A percentile compares a stretch with the other conserved stretches of the same genome.
Conservation (phyloP, 108 stramenopile genomes). For the Cyclotella cryptica region DNA sequence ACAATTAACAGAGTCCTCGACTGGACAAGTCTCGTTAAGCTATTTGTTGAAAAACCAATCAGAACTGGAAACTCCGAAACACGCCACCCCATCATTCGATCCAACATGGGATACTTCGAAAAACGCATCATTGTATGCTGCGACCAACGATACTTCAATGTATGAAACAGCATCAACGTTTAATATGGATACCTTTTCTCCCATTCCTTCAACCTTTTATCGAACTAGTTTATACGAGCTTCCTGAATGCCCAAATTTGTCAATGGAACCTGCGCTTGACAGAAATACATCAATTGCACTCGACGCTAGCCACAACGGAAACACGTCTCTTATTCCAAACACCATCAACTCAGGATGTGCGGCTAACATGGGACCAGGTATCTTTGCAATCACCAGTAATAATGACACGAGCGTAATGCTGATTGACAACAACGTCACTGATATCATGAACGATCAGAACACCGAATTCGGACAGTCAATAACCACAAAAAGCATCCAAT, state of each 20-base stretch:
- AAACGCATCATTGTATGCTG: neutral
- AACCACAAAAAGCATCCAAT: slow-evolving; percentile 5
- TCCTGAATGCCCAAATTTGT: neutral
- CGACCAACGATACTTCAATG: no score
- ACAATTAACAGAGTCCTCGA: neutral
- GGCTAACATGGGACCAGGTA: neutral
- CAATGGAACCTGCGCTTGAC: neutral
- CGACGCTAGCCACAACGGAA: neutral
- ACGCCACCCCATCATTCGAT: neutral
- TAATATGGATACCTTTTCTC: neutral
- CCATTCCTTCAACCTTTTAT: neutral
- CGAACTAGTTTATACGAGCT: neutral
- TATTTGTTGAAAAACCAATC: neutral
- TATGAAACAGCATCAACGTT: neutral
- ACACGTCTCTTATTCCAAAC: neutral
- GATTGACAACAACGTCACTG: neutral
- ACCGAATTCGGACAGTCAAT: neutral
- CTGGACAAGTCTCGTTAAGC: neutral
- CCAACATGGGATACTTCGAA: neutral
- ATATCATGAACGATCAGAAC: neutral
- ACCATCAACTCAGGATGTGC: neutral
- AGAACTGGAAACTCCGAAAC: neutral
- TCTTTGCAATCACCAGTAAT: no score
- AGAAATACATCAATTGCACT: neutral
- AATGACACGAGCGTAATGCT: no score